Evolutionary conservation across 164 flowering plant genomes (phyloP).

Genomic region (Umbellularia californica): DNA sequence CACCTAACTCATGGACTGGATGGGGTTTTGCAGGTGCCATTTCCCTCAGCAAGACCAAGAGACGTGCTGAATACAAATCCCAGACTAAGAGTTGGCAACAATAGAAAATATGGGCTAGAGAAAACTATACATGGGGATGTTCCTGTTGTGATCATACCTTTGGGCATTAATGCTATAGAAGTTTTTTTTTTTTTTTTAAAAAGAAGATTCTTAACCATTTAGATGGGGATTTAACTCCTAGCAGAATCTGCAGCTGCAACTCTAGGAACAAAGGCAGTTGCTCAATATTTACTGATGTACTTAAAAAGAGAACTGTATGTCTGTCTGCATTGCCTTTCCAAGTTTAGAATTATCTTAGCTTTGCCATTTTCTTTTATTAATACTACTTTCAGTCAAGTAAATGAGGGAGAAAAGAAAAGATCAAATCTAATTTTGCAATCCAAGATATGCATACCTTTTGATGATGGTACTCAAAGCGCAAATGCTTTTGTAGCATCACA

Average conservation of each 20-base stretch:
- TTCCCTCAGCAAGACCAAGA: not conserved
- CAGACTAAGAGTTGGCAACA: not conserved
- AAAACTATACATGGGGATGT: not conserved
- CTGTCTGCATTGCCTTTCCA: not conserved
- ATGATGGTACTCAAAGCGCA: constrained; percentile 48
- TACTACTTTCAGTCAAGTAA: not conserved
- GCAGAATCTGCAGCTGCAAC: not conserved
- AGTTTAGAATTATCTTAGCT: not conserved
- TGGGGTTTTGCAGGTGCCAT: not conserved
- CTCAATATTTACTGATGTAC: not conserved
- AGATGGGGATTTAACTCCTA: not conserved
- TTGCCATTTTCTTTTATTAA: not conserved
- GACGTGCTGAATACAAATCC: too few relatives aligned
- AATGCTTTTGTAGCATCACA: constrained; percentile 52
- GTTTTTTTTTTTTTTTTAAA: too few relatives aligned
- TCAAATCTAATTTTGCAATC: not conserved
- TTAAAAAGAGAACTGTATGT: not conserved
- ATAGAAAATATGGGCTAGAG: not conserved
- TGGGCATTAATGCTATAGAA: too few relatives aligned
- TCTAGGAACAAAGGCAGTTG: not conserved
- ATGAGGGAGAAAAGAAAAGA: not conserved
- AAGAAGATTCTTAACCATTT: not conserved
- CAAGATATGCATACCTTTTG: constrained; percentile 50
- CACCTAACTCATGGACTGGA: not conserved
- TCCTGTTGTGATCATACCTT: not conserved